These are phyloP conservation scores for Xenosphaeropsis pyriputrescens DNA, from an alignment of 2,329 filamentous ascomycete species.

Conservation along the genomic window DNA sequence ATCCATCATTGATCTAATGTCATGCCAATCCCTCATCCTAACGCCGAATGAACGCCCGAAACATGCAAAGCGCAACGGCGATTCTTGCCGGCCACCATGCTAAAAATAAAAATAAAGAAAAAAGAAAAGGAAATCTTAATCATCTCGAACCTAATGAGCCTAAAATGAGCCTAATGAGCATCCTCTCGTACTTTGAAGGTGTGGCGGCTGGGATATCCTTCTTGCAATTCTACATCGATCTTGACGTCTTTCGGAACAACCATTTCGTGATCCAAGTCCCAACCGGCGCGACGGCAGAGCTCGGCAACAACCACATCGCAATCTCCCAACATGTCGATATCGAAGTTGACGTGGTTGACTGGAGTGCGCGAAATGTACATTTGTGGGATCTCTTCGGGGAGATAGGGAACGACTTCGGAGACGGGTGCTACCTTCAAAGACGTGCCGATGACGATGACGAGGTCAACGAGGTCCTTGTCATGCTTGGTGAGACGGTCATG, in stretches of 20 bases:
- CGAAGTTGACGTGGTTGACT: constrained; percentile 82
- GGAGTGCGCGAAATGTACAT: constrained; percentile 81
- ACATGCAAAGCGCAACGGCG: too few relatives aligned
- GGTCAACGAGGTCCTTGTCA: constrained; percentile 67
- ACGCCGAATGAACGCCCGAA: too few relatives aligned
- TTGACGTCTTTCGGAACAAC: constrained; percentile 61
- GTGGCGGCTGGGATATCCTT: constrained; percentile 30
- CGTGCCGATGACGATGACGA: constrained; percentile 92
- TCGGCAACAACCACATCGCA: constrained; percentile 85
- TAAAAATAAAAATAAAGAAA: too few relatives aligned
- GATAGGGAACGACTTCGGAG: constrained; percentile 71
- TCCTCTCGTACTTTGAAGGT: constrained; percentile 18
- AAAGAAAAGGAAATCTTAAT: too few relatives aligned
- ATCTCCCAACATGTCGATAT: constrained; percentile 90
- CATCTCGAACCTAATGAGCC: not conserved
- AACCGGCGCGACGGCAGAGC: constrained; percentile 67
- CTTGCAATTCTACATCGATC: constrained; percentile 36
- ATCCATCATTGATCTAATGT: too few relatives aligned
- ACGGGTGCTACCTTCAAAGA: constrained; percentile 93
- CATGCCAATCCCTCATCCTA: too few relatives aligned
- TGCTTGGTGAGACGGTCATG: constrained; percentile 65
- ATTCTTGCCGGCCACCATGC: too few relatives aligned
- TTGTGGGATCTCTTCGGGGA: constrained; percentile 71
- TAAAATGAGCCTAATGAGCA: not conserved
- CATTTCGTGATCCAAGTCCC: constrained; percentile 70